phyloP scores from a whole-genome alignment of 345 rosid genomes.

The Barbarea vulgaris region DNA sequence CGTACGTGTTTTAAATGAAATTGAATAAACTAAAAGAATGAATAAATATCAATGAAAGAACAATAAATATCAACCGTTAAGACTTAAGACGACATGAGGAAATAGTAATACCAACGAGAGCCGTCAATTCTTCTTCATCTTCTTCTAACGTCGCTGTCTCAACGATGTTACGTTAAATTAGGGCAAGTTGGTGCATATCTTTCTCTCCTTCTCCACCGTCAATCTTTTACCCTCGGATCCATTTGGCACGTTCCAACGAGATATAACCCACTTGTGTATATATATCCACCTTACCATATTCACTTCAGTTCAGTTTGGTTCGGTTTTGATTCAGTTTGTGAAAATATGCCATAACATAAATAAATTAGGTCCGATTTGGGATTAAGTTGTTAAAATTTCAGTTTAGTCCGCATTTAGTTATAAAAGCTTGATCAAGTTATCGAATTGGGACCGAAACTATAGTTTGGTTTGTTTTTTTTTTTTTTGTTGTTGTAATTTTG shows the following conservation, averaged over 20 bases:
- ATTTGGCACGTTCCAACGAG: background rate
- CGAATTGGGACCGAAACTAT: background rate
- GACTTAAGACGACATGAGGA: constrained; percentile 14
- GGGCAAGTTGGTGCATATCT: constrained; percentile 32
- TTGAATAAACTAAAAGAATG: constrained; percentile 18
- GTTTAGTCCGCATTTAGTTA: background rate
- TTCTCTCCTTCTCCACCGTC: constrained; percentile 37
- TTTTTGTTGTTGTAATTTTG: background rate
- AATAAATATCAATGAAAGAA: constrained; percentile 6
- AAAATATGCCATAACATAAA: background rate
- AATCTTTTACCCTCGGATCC: background rate
- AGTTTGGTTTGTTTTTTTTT: background rate
- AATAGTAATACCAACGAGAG: constrained; percentile 26
- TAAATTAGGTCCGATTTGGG: background rate
- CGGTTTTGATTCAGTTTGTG: background rate
- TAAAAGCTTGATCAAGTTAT: background rate
- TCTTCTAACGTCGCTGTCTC: constrained; percentile 23
- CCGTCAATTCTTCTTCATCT: constrained; percentile 37
- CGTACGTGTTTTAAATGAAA: constrained; percentile 22
- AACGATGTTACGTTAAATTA: constrained; percentile 23
- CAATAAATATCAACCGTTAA: constrained; percentile 32
- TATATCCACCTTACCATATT: background rate
- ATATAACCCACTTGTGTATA: background rate
- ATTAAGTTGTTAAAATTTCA: background rate
- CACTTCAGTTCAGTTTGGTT: background rate